Base-by-base conservation (phyloP, 2,329 filamentous ascomycete genomes). In the Boeremia exigua region DNA sequence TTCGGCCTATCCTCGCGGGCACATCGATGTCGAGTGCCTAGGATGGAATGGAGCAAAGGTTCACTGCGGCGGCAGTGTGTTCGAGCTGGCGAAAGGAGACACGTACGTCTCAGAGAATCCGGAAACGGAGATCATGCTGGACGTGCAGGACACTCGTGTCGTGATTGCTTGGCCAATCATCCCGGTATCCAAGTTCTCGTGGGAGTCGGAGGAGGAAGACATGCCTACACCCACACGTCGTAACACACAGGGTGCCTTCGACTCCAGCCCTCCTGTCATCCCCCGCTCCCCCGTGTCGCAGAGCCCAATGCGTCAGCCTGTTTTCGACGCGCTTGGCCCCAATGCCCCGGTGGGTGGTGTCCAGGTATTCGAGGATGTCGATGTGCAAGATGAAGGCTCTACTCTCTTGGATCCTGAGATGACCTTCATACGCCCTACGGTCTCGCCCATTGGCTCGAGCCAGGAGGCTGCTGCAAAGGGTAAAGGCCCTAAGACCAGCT, bases 1-100 rank as follows among this genome's bases (percentile, higher is more conserved):
- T 17, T 82, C 85, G 51, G 84, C 84, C 5, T 83, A 91, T 67
- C 87, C 91, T 65, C 83, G 86, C 59, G 91, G 90, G 74, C 88
- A 87, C 75, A 86, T 99, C 42, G 91, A 96, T 76, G 89, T 99
- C 67, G 84, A 91, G 69, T 99, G 95, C 81, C 86, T 90, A 69
- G 95, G 95, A 19, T 98, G 94, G 94, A 99, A 99, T 75, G 95
- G 95, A 14, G 82, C 95, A 63, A 96, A 92, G 79, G 79, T 99
- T 65, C 92, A 96, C 78, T 97, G 92, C 80, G 89, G 94, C 77
- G 92, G 92, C 53, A 87, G 88, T 63, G 89, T 91, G 3, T 94
- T 91, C 81, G 91, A 96, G 63, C 78, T 99, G 68, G 83, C 82
- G 61, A 97, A 96, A 79, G 92, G 90, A 15, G 92, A 96, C 73